Evolutionary conservation across 768 basidiomycete species (phyloP), one percentile per base, ranked within the genome.

Genomic region (Hebeloma cylindrosporum): DNA sequence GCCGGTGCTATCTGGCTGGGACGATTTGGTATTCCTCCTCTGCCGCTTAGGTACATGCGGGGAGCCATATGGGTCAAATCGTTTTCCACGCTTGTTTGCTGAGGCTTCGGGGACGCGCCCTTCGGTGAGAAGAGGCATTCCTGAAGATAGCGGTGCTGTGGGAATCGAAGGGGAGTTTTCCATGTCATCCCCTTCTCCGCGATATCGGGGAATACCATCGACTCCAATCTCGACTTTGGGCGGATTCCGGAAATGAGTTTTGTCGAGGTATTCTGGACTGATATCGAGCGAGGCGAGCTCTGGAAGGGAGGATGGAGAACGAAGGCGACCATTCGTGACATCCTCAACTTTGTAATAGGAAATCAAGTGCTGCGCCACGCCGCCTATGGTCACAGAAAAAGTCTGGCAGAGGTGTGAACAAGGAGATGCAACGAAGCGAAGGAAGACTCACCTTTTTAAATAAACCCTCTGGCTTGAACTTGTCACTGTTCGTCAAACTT

Each of bases 331-430:
- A 35, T 82, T 80, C 45, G 89, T 80, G 21, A 96, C 92, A 61
- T 98, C 95, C 50, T 90, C 85, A 41, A 94, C 77, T 55, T 84
- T 85, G 73, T 96, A 97, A 70, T 97, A 97, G 4, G 92, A 93
- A 39, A 97, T 89, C 43, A 96, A 77, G 63, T 96, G 94, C 59
- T 96, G 93, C 1, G 90, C 77, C 26, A 87, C 86, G 18, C 89
- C 90, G 43, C 75, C 76, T 47, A 93, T 91, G 16, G 83, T 83
- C 44, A 96, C 71, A 8, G 93, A 95, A 63, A 96, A 93, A 7
- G 93, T 95, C 93, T 95, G 61, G 21, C 43, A 18, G 41, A 52
- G 39, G 32, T 27, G 37, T 27, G 36, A 16, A 34, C 14, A 37
- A 29, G 34, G 31, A 45, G 13, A 49, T 31, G 30, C 40, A 42